Conservation (phyloP, 2,329 filamentous ascomycete genomes). For the Drechslerella coelobrocha region DNA sequence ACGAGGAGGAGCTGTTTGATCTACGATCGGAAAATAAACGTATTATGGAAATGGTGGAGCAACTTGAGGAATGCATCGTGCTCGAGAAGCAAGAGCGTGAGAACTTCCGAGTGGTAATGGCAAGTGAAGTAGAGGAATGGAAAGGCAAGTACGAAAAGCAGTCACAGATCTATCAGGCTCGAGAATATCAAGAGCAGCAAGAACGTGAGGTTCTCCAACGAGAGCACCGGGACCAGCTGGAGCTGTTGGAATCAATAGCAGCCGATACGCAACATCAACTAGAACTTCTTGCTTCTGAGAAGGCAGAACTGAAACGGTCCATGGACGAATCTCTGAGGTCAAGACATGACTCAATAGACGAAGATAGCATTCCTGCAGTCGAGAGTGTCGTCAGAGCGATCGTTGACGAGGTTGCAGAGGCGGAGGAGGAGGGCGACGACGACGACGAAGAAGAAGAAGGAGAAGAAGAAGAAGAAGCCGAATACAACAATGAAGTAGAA, state of each 20-base stretch:
- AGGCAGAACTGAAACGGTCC: constrained; percentile 44
- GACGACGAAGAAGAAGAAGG: constrained; percentile 13
- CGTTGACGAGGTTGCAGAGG: constrained; percentile 15
- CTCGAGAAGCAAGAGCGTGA: constrained; percentile 47
- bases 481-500: too few species aligned
- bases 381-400: constrained; percentile 33
- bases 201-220: constrained; percentile 45
- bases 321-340: constrained; percentile 28
- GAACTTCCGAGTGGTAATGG: constrained; percentile 30
- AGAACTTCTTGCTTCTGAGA: constrained; percentile 42
- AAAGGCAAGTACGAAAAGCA: constrained; percentile 39
- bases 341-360: constrained; percentile 30
- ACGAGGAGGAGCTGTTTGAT: constrained; percentile 45
- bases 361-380: constrained; percentile 28
- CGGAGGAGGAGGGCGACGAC: neutral
- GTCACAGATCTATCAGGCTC: constrained; percentile 21
- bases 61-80: constrained; percentile 46
- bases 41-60: constrained; percentile 47
- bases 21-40: constrained; percentile 41
- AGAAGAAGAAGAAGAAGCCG: constrained; percentile 17
- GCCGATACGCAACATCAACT: constrained; percentile 48
- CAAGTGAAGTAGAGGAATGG: constrained; percentile 41
- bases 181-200: constrained; percentile 41
- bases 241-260: constrained; percentile 47
- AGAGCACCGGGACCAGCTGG: constrained; percentile 43